Base-by-base conservation (phyloP, 2,329 filamentous ascomycete species). In the Akanthomyces uredinophilus region DNA sequence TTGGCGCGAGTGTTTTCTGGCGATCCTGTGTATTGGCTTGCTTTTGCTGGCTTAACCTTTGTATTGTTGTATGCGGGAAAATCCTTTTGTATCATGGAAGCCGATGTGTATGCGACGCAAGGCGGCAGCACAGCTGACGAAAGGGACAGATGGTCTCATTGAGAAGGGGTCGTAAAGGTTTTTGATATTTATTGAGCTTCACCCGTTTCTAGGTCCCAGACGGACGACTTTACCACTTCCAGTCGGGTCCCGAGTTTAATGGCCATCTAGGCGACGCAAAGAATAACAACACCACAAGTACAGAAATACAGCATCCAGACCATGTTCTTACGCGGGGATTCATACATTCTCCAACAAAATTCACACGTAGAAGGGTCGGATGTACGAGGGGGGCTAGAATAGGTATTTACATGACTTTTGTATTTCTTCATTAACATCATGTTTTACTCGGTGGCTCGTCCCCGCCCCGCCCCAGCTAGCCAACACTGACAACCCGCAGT, bases 381-480 rank as follows among this genome's bases (percentile, higher is more conserved):
- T 29, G 11, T 24, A 41, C n/a, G 6, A 41, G 16, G 4, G 11
- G n/a, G 51, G 24, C 16, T 16, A 46, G 37, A 27, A 44, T 46
- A 50, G 35, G 37, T 43, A 27, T 59, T 59, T 22, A 52, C 43
- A 29, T 63, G 39, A 63, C 60, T 63, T 64, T 64, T 61, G 37
- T 59, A 46, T 64, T 39, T 63, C 51, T 55, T 64, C 63, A 64
- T 64, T 63, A 64, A 62, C 47, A 46, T 56, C 55, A 39, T 54
- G 20, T 65, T 64, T 58, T 65, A n/a, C 54, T 64, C 46, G 51
- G 56, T 60, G 61, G 32, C 60, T 35, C 55, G 43, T 57, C 63
- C 65, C 32, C 11, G 46, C 55, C n/a, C 51, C 50, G 61, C 61
- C 64, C 49, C 55, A 53, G n/a, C 61, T 51, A 29, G 50, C 59